Percentiles rank a stretch among this genome's conserved stretches.
Evolutionary conservation across 2,329 filamentous ascomycete genomes (phyloP).

Genomic region (Colletotrichum sp.): DNA sequence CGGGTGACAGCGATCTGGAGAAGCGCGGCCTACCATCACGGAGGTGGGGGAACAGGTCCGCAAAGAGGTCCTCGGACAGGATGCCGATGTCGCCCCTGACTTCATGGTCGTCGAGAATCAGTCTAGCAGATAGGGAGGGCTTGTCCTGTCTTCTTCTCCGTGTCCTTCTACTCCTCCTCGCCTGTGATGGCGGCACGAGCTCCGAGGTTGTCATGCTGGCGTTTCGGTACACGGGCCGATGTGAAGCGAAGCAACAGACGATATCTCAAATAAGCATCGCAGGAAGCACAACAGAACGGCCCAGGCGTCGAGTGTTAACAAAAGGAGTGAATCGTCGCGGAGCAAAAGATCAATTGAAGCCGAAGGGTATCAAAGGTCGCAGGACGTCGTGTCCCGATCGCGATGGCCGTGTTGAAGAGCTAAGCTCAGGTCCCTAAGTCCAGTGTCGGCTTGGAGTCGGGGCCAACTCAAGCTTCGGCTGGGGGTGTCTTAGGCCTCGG

Average conservation of each 20-base stretch:
- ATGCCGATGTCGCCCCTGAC: slow-evolving; percentile 86
- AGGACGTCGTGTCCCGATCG: neutral
- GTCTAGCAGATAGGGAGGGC: slow-evolving; percentile 76
- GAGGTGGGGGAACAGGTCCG: slow-evolving; percentile 76
- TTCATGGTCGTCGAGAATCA: slow-evolving; percentile 80
- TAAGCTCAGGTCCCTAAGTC: neutral
- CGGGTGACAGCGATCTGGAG: neutral
- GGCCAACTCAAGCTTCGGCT: slow-evolving; percentile 17
- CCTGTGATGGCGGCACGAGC: slow-evolving; percentile 29
- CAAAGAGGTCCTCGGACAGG: slow-evolving; percentile 84
- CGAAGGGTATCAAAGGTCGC: neutral
- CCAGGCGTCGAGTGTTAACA: neutral
- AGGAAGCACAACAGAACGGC: neutral
- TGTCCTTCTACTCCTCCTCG: slow-evolving; percentile 42
- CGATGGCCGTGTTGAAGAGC: slow-evolving; percentile 4
- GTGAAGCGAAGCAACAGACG: neutral
- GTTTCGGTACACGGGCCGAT: neutral
- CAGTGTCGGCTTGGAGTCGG: slow-evolving; percentile 2
- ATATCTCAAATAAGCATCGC: slow-evolving; percentile 4
- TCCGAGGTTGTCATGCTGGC: slow-evolving; percentile 21
- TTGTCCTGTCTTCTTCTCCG: slow-evolving; percentile 70
- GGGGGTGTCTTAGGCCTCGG: slow-evolving; percentile 18
- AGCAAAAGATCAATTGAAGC: neutral
- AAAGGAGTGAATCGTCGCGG: neutral
- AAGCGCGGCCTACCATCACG: slow-evolving; percentile 48